Evolutionary conservation across 331 rosid genomes (phyloP).

Genomic region (Dryas integrifolia): DNA sequence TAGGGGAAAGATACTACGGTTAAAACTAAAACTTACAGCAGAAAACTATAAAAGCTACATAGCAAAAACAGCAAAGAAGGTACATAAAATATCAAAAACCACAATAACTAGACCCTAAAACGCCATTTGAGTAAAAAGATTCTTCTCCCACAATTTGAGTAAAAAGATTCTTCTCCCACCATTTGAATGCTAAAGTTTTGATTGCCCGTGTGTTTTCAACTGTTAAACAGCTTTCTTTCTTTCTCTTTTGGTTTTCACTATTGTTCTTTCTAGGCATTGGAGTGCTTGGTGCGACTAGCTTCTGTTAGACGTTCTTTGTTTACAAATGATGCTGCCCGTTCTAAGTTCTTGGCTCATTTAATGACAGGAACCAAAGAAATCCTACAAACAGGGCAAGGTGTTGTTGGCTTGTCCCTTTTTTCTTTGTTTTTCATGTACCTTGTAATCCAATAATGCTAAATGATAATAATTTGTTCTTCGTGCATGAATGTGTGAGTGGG

Average conservation of each 20-base stretch:
- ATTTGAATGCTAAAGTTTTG: constrained; percentile 27
- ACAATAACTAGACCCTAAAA: not conserved
- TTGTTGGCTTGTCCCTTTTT: constrained; percentile 39
- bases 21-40: too few species aligned
- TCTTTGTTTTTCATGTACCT: constrained; percentile 3
- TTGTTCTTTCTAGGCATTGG: constrained; percentile 85
- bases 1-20: too few species aligned
- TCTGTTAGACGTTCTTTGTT: constrained; percentile 98
- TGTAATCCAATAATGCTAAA: constrained; percentile 19
- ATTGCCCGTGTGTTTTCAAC: constrained; percentile 26
- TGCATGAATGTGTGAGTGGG: not conserved
- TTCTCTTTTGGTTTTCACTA: constrained; percentile 27
- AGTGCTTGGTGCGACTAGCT: constrained; percentile 99
- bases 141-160: constrained; percentile 19
- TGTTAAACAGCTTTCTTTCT: constrained; percentile 20
- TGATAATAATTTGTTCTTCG: constrained; percentile 5
- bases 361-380: constrained; percentile 99
- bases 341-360: constrained; percentile 95
- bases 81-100: too few species aligned
- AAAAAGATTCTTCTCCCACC: constrained; percentile 4
- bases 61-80: too few species aligned
- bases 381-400: constrained; percentile 99
- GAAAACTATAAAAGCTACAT: too few species aligned
- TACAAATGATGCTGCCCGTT: constrained; percentile 95
- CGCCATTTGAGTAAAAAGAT: constrained; percentile 12